phyloP scores from a whole-genome alignment of 148 eudicot genomes.

The Dianthus caryophyllus region DNA sequence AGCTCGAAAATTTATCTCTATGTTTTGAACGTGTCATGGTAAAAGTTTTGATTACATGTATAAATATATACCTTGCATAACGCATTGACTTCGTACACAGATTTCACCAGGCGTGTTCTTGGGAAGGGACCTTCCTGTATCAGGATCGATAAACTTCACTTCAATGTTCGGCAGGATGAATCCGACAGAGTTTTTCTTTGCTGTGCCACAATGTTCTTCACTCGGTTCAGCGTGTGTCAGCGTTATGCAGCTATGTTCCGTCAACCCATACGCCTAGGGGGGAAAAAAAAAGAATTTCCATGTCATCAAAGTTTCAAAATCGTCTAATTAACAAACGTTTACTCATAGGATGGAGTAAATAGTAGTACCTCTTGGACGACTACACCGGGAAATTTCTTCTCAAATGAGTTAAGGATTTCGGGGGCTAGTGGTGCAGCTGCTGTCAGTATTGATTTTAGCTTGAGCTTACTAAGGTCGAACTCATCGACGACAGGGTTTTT shows the following conservation, averaged over 20 bases:
- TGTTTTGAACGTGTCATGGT: too few relatives aligned
- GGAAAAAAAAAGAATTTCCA: background rate
- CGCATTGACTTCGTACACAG: conserved; percentile 86
- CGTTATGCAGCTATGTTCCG: conserved; percentile 96
- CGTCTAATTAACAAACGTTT: background rate
- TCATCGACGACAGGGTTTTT: conserved; percentile 68
- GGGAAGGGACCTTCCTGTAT: conserved; percentile 63
- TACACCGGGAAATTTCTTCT: conserved; percentile 74
- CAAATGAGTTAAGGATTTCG: conserved; percentile 63
- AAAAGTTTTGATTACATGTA: background rate
- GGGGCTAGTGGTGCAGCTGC: conserved; percentile 98
- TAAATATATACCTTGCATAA: conserved; percentile 67
- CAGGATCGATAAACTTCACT: conserved; percentile 78
- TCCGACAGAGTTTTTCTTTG: conserved; percentile 89
- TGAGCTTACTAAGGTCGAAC: conserved; percentile 62
- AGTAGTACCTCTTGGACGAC: conserved; percentile 79
- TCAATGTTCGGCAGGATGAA: conserved; percentile 84
- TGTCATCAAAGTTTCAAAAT: background rate
- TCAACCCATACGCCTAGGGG: conserved; percentile 90
- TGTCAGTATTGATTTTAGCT: conserved; percentile 75
- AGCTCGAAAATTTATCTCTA: background rate
- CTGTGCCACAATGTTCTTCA: conserved; percentile 45
- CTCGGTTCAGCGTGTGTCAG: conserved; percentile 64
- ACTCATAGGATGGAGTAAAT: background rate
- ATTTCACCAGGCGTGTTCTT: conserved; percentile 74